A percentile compares a stretch with the other conserved stretches of the same genome.
These are phyloP conservation scores for Penicillium bovifimosum DNA, from an alignment of 495 filamentous ascomycete genomes.

Conservation along the genomic window DNA sequence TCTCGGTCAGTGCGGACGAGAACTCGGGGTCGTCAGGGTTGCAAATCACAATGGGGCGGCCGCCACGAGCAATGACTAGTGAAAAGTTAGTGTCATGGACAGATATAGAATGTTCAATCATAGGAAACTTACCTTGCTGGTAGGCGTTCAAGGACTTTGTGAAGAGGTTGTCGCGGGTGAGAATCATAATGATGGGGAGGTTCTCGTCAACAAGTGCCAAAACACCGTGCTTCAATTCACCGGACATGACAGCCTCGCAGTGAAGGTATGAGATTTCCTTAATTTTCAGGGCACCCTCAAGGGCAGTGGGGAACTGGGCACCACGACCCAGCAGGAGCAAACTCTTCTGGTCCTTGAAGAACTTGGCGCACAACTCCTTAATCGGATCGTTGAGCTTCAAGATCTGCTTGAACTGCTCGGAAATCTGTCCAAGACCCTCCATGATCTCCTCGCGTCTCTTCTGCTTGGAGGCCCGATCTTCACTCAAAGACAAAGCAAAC, in stretches of 20 bases:
- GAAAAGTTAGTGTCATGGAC: background rate
- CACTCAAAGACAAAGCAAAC: constrained; percentile 93
- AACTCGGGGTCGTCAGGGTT: constrained; percentile 89
- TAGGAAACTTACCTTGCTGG: constrained; percentile 70
- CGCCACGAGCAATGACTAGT: constrained; percentile 78
- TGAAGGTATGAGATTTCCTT: constrained; percentile 99
- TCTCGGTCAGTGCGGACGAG: constrained; percentile 76
- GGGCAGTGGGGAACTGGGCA: constrained; percentile 91
- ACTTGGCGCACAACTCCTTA: constrained; percentile 84
- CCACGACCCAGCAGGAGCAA: constrained; percentile 88
- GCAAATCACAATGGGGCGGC: constrained; percentile 97
- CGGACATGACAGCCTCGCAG: constrained; percentile 99
- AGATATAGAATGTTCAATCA: background rate
- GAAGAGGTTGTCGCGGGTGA: constrained; percentile 93
- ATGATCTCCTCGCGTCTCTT: constrained; percentile 94
- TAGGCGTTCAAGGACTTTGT: constrained; percentile 97
- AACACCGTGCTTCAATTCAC: constrained; percentile 97
- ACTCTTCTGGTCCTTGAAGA: constrained; percentile 95
- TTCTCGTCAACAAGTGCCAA: constrained; percentile 96
- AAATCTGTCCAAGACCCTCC: constrained; percentile 81
- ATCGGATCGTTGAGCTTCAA: constrained; percentile 86
- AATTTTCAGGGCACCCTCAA: constrained; percentile 97
- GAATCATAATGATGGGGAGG: constrained; percentile 98
- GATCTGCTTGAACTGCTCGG: constrained; percentile 85
- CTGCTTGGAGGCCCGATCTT: constrained; percentile 92